Evolutionary conservation across 2,329 filamentous ascomycete species (phyloP).

Genomic region (Trichophyton benhamiae): DNA sequence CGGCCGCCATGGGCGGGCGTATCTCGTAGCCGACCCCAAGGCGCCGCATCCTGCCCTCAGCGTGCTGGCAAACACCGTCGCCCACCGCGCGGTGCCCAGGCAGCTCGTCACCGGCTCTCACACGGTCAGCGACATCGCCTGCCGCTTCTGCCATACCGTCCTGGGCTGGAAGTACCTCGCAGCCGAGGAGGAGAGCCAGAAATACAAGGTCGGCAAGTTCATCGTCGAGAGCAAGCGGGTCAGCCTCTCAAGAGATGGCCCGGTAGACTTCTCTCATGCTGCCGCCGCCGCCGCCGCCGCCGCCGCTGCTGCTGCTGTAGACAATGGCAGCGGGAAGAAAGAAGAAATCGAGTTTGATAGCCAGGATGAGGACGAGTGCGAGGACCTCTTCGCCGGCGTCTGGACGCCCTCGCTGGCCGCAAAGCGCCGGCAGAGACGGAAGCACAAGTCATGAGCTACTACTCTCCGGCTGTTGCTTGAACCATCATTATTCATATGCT

Average conservation of each 20-base stretch:
- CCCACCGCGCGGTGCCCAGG: slow-evolving; percentile 44
- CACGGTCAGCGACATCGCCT: slow-evolving; percentile 49
- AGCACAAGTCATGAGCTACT: not conserved
- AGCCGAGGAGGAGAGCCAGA: slow-evolving; percentile 49
- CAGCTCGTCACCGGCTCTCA: slow-evolving; percentile 52
- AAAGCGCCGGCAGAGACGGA: slow-evolving; percentile 15
- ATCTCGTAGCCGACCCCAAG: slow-evolving; percentile 42
- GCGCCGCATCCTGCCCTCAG: not conserved
- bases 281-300: too few relatives aligned
- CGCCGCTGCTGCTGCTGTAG: too few relatives aligned
- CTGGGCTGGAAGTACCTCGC: slow-evolving; percentile 55
- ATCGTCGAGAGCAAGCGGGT: slow-evolving; percentile 51
- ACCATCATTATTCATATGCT: too few relatives aligned
- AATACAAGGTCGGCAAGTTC: slow-evolving; percentile 56
- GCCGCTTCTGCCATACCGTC: slow-evolving; percentile 43
- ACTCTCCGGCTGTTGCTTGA: not conserved
- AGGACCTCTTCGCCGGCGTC: slow-evolving; percentile 50
- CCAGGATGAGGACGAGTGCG: slow-evolving; percentile 55
- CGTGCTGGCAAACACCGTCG: slow-evolving; percentile 46
- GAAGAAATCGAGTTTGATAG: slow-evolving; percentile 45
- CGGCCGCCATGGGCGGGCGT: slow-evolving; percentile 51
- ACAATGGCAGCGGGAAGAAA: slow-evolving; percentile 5
- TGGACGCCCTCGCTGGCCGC: slow-evolving; percentile 46
- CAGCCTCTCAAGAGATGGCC: slow-evolving; percentile 22
- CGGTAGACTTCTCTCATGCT: not conserved